Percentiles rank a stretch among this genome's conserved stretches.
These are phyloP conservation scores for sunflower (Helianthus annuus) DNA, from an alignment of 129 eudicot species.

Conservation along the genomic window DNA sequence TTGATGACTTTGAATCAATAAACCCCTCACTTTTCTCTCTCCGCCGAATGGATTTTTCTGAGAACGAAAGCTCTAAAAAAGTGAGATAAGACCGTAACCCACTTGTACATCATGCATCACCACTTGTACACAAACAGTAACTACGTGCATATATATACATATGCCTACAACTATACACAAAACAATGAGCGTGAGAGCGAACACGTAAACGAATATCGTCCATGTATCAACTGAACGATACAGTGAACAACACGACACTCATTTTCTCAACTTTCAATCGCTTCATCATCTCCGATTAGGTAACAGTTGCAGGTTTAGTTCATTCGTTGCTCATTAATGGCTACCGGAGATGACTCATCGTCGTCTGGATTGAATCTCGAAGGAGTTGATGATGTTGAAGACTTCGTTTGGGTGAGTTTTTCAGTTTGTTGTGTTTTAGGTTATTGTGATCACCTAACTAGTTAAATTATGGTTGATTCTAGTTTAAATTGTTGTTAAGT, in stretches of 20 bases:
- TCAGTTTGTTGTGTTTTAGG: not conserved
- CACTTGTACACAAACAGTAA: conserved; percentile 16
- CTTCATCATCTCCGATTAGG: not conserved
- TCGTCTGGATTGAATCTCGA: conserved; percentile 50
- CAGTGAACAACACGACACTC: conserved; percentile 42
- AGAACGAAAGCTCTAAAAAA: conserved; percentile 56
- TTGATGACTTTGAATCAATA: too few relatives aligned
- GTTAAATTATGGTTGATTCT: conserved; percentile 5
- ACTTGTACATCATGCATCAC: conserved; percentile 20
- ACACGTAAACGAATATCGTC: conserved; percentile 59
- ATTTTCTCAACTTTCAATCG: not conserved
- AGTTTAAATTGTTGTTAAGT: conserved; percentile 6
- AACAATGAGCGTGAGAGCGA: conserved; percentile 6
- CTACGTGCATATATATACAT: not conserved
- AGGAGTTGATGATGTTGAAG: conserved; percentile 77
- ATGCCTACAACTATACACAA: not conserved
- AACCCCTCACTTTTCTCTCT: not conserved
- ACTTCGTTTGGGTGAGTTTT: conserved; percentile 66
- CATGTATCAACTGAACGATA: conserved; percentile 42
- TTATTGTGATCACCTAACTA: not conserved
- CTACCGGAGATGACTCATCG: conserved; percentile 34
- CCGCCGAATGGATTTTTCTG: conserved; percentile 31
- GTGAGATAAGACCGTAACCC: not conserved
- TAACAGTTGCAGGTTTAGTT: not conserved
- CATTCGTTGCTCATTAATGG: conserved; percentile 21